Evolutionary conservation across 768 basidiomycete species (phyloP), one percentile per base, ranked within the genome.

Genomic region (Phylloporus sp.): DNA sequence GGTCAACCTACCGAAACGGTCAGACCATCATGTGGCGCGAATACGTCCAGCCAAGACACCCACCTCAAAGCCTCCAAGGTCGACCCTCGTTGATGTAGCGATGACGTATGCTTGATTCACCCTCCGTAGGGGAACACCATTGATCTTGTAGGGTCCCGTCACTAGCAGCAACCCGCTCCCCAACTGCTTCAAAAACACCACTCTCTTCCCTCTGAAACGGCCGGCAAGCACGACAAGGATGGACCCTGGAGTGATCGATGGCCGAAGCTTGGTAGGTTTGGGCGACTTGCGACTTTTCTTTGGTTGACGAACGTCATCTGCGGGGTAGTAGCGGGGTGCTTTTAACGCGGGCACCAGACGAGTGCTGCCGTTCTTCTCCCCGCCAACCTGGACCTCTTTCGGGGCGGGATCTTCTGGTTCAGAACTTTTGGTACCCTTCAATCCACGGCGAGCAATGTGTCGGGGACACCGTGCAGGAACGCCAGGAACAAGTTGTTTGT

Each of bases 61-160:
- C 60, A 91, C 92, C 75, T 80, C 79, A 67, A 89, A 73, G 48
- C 73, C 78, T 22, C 73, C 77, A 48, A 97, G 69, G 55, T 95
- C 88, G 57, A 98, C 71, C 73, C 85, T 91, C 58, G 96, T 97
- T 46, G 93, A 93, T 49, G 96, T 99, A 48, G 95, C 91, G 63
- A 99, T 98, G 53, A 94, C 92, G 68, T 99, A 99, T 45, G 96
- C 92, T 76, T 97, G 95, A 77, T 93, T 95, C 50, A 99, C 93
- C 69, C 96, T 83, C 69, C 94, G 81, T 68, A 99, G 79, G 59
- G 96, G 96, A 37, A 99, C 95, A 67, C 96, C 96, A 72, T 99
- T 99, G 69, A 98, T 69, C 80, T 92, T 95, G 82, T 82, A 97
- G 38, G 96, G 96, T 46, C 96, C 96, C 31, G 94, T 92, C 60